Percentiles rank a stretch among this genome's conserved stretches.
Evolutionary conservation across 2,329 filamentous ascomycete species (phyloP).

Genomic region (Hypomyces rosellus): DNA sequence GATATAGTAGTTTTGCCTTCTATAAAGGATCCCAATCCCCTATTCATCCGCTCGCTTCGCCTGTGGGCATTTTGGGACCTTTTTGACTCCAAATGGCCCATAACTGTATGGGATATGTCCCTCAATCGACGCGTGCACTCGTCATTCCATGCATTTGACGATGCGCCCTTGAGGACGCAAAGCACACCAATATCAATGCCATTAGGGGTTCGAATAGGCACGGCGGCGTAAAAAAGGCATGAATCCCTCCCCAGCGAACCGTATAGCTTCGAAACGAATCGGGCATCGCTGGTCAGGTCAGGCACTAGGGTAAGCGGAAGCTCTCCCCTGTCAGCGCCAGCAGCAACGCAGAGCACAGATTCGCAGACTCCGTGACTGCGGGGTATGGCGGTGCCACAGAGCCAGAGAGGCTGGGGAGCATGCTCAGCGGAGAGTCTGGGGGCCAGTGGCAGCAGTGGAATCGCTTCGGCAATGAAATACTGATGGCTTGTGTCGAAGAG

Average conservation of each 20-base stretch:
- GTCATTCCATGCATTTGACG: conserved; percentile 18
- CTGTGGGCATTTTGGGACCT: conserved; percentile 21
- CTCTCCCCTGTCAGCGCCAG: background rate
- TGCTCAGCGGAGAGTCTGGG: conserved; percentile 13
- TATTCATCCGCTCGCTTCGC: conserved; percentile 30
- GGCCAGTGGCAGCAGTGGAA: conserved; percentile 32
- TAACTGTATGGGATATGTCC: conserved; percentile 26
- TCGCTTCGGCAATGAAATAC: conserved; percentile 47
- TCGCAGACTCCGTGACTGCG: conserved; percentile 25
- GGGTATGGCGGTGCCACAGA: conserved; percentile 27
- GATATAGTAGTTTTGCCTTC: conserved; percentile 26
- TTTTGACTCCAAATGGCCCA: conserved; percentile 30
- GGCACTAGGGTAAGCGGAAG: conserved; percentile 29
- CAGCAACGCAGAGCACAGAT: conserved; percentile 1
- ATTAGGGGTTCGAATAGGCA: conserved; percentile 32
- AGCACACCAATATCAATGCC: conserved; percentile 39
- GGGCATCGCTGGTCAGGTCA: conserved; percentile 26
- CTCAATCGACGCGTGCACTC: conserved; percentile 20
- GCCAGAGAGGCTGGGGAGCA: conserved; percentile 16
- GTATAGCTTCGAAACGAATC: conserved; percentile 22
- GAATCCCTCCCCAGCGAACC: conserved; percentile 14
- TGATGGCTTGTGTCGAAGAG: conserved; percentile 44
- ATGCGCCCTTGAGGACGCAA: conserved; percentile 23
- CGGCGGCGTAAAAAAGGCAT: conserved; percentile 33
- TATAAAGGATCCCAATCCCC: conserved; percentile 30